phyloP scores from a whole-genome alignment of 768 basidiomycete genomes.

The Cantharellus anzutake region DNA sequence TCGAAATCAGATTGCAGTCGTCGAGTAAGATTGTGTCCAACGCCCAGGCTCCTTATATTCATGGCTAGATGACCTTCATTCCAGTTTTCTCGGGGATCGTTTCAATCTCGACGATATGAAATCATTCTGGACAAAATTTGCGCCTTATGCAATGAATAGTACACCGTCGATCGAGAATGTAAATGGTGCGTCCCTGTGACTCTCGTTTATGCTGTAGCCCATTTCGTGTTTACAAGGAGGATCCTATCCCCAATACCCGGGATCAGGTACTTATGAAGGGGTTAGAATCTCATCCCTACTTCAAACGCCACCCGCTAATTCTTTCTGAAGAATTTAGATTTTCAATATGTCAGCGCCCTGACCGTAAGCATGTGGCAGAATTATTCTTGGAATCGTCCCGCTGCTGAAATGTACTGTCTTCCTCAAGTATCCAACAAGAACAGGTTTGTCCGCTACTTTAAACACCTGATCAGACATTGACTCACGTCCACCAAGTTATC shows the following conservation, averaged over 20 bases:
- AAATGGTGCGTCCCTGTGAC: not conserved
- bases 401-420: not conserved
- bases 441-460: conserved; percentile 37
- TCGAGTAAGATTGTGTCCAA: too few relatives aligned
- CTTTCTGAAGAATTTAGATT: conserved; percentile 20
- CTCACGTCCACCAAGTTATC: conserved; percentile 8
- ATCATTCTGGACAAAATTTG: conserved; percentile 29
- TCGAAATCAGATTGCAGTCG: too few relatives aligned
- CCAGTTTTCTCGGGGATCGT: not conserved
- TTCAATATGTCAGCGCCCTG: not conserved
- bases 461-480: conserved; percentile 34
- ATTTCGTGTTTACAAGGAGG: conserved; percentile 26
- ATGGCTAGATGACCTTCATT: too few relatives aligned
- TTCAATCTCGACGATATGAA: conserved; percentile 35
- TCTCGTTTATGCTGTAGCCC: not conserved
- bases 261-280: conserved; percentile 40
- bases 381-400: not conserved
- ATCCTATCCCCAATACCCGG: conserved; percentile 34
- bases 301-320: not conserved
- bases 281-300: not conserved
- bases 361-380: not conserved
- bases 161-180: conserved; percentile 14
- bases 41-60: too few relatives aligned
- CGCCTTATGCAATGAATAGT: conserved; percentile 29
- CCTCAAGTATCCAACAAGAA: conserved; percentile 14